Evolutionary conservation across 2,329 filamentous ascomycete genomes (phyloP).

Genomic region (Aspergillus vadensis): DNA sequence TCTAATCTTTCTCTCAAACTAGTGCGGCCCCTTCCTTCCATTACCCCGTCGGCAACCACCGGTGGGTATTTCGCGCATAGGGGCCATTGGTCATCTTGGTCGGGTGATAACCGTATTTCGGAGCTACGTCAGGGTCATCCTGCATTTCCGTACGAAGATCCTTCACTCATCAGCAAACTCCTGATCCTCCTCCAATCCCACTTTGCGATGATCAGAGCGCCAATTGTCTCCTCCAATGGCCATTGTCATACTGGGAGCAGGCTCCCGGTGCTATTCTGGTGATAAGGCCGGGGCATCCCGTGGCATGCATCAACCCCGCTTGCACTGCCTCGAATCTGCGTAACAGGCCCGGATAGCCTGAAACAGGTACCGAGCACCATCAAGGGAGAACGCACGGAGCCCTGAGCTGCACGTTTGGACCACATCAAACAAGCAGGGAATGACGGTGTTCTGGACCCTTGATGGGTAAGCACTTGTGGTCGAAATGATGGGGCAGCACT

Average conservation of each 20-base stretch:
- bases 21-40: neutral
- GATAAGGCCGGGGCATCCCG: neutral
- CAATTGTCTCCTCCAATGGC: neutral
- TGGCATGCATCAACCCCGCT: neutral
- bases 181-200: neutral
- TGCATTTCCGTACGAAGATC: conserved; percentile 1
- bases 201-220: neutral
- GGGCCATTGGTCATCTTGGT: neutral
- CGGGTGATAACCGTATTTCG: conserved; percentile 1
- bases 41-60: neutral
- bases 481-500: neutral
- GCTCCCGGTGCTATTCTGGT: neutral
- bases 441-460: neutral
- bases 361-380: neutral
- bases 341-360: conserved; percentile 1
- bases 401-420: neutral
- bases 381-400: conserved; percentile 1
- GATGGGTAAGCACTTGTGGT: neutral
- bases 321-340: conserved; percentile 1
- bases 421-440: neutral
- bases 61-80: neutral
- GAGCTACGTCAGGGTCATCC: conserved; percentile 1
- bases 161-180: neutral
- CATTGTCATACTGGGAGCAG: neutral
- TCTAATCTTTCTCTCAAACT: neutral